Conservation (phyloP, 2,329 filamentous ascomycete species). For the Neoascochyta sp. region DNA sequence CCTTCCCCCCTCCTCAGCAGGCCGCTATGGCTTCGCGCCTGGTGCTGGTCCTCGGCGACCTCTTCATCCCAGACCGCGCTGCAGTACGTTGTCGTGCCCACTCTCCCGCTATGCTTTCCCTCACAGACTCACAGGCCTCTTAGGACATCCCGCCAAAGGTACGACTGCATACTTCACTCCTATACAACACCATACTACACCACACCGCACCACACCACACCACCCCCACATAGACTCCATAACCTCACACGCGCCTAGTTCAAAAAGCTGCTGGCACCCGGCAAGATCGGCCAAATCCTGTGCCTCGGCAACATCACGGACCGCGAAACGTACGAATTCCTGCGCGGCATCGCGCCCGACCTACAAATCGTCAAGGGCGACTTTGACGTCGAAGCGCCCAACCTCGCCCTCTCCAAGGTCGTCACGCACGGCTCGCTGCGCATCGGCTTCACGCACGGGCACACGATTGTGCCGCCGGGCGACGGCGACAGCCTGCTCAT, state of each 20-base stretch:
- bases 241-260: constrained; percentile 29
- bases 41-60: constrained; percentile 42
- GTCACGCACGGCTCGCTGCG: constrained; percentile 65
- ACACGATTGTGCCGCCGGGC: constrained; percentile 66
- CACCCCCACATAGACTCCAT: constrained; percentile 3
- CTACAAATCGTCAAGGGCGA: constrained; percentile 68
- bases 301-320: constrained; percentile 58
- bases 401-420: constrained; percentile 63
- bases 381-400: constrained; percentile 65
- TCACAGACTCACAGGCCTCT: constrained; percentile 37
- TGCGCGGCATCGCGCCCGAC: constrained; percentile 55
- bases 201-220: no score
- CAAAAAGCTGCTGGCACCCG: constrained; percentile 57
- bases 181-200: no score
- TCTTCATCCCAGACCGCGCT: constrained; percentile 44
- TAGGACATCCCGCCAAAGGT: constrained; percentile 45
- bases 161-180: constrained; percentile 7
- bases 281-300: constrained; percentile 57
- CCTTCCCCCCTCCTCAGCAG: no score
- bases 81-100: constrained; percentile 27
- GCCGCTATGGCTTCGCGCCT: constrained; percentile 41
- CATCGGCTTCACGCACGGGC: constrained; percentile 68
- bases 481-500: constrained; percentile 65
- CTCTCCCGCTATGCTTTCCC: constrained; percentile 17
- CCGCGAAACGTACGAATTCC: constrained; percentile 55